Evolutionary conservation across 2,329 filamentous ascomycete species (phyloP), one percentile per base, ranked within the genome.

Genomic region (Rachicladosporium sp.): DNA sequence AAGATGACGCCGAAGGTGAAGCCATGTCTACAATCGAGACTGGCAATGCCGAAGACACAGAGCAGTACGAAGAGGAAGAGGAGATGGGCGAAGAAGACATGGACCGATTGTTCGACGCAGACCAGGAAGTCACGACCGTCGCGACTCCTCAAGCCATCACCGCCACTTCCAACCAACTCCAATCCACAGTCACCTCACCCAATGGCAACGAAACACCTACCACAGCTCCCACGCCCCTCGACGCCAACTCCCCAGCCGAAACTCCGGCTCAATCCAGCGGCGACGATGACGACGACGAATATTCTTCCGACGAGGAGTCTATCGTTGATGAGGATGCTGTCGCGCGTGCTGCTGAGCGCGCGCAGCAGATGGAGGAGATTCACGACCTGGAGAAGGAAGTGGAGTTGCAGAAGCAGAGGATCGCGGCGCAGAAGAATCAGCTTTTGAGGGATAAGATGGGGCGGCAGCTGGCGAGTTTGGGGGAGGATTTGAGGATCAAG

Each of bases 401-500:
- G 31, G 60, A 60, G 32, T 55, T 59, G 15, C 62, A 63, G 12
- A 45, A 46, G 36, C 43, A 44, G 38, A 54, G 55, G 37, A 57
- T 64, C 19, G 56, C 54, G 34, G 59, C 64, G 38, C 59, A 64
- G 45, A 62, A 66, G 35, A 61, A 59, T 21, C 59, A 65, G 43
- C 61, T 76, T 43, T 58, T 74, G 46, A 68, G 64, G 54, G 59
- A 64, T 46, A 61, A 71, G 41, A 56, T 71, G 40, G 58, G 66
- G 49, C 62, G 63, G 33, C 70, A 66, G 42, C 62, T 74, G 34
- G 59, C 65, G 21, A 67, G 63, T 38, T 54, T 74, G 40, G 67
- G 69, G 55, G 62, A 64, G n/a, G 69, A 74, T 46, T 53, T 76
- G 46, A 64, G 70, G 43, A 54, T 73, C 37, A 76, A 75, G 60